Conservation (phyloP, 805 yeast species). For the Lipomyces japonicus region DNA sequence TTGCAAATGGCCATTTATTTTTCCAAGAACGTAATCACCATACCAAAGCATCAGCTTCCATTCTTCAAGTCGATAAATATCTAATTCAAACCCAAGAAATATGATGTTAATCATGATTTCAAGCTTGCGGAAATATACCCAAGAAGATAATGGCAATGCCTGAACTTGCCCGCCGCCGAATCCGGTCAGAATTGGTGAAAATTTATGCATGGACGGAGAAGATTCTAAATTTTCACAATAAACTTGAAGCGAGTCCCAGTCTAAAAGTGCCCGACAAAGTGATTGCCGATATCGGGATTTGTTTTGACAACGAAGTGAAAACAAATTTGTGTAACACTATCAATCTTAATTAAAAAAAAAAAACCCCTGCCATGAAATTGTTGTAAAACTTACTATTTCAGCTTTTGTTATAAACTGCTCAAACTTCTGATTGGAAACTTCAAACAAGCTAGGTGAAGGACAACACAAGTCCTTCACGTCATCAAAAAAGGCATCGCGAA, state of each 20-base stretch:
- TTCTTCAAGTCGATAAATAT: slow-evolving; percentile 71
- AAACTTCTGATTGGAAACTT: neutral
- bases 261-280: slow-evolving; percentile 49
- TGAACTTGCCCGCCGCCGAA: neutral
- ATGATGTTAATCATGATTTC: slow-evolving; percentile 68
- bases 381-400: neutral
- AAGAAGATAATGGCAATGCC: slow-evolving; percentile 66
- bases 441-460: slow-evolving; percentile 13
- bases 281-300: slow-evolving; percentile 81
- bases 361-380: neutral
- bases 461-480: slow-evolving; percentile 17
- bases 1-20: slow-evolving; percentile 44
- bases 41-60: slow-evolving; percentile 66
- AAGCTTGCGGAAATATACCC: slow-evolving; percentile 63
- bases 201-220: slow-evolving; percentile 14
- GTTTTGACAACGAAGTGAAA: slow-evolving; percentile 54
- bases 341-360: neutral
- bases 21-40: slow-evolving; percentile 47
- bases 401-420: slow-evolving; percentile 16
- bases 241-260: slow-evolving; percentile 82
- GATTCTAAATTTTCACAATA: slow-evolving; percentile 57
- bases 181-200: slow-evolving; percentile 11
- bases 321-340: slow-evolving; percentile 34
- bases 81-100: slow-evolving; percentile 70
- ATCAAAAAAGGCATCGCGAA: slow-evolving; percentile 8